Conservation (phyloP, 2,329 filamentous ascomycete species). For the Metarhizium album region DNA sequence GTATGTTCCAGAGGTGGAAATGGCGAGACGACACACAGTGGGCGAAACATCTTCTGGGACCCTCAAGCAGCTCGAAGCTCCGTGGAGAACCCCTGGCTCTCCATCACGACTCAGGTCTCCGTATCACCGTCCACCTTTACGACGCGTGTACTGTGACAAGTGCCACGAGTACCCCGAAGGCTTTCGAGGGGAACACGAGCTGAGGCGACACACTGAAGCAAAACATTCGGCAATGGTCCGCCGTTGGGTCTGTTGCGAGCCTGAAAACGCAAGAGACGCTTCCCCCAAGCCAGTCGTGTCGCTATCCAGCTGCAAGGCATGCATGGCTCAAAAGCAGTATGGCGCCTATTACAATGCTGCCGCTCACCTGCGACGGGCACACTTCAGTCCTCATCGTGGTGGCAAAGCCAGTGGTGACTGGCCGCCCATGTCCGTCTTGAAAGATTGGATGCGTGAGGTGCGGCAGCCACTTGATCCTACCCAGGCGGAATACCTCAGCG, state of each 20-base stretch:
- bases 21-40: constrained; percentile 32
- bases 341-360: constrained; percentile 50
- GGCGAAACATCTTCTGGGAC: constrained; percentile 35
- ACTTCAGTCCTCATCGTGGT: constrained; percentile 44
- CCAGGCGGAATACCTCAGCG: constrained; percentile 6
- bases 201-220: constrained; percentile 55
- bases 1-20: constrained; percentile 8
- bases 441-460: constrained; percentile 52
- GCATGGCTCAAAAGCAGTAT: constrained; percentile 44
- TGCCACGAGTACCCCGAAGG: constrained; percentile 78
- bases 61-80: constrained; percentile 25
- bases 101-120: constrained; percentile 25
- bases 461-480: constrained; percentile 34
- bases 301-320: constrained; percentile 45
- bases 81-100: constrained; percentile 31
- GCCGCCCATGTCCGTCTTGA: constrained; percentile 46
- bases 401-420: constrained; percentile 48
- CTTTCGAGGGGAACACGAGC: constrained; percentile 84
- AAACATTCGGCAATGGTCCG: constrained; percentile 45
- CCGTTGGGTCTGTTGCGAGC: constrained; percentile 46
- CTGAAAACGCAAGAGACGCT: constrained; percentile 25
- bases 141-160: constrained; percentile 64
- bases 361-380: constrained; percentile 45
- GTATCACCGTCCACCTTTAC: constrained; percentile 47
- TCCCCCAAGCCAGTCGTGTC: constrained; percentile 38